Evolutionary conservation across 164 flowering plant genomes (phyloP), one percentile per base, ranked within the genome.

Genomic region (Kingdonia uniflora): DNA sequence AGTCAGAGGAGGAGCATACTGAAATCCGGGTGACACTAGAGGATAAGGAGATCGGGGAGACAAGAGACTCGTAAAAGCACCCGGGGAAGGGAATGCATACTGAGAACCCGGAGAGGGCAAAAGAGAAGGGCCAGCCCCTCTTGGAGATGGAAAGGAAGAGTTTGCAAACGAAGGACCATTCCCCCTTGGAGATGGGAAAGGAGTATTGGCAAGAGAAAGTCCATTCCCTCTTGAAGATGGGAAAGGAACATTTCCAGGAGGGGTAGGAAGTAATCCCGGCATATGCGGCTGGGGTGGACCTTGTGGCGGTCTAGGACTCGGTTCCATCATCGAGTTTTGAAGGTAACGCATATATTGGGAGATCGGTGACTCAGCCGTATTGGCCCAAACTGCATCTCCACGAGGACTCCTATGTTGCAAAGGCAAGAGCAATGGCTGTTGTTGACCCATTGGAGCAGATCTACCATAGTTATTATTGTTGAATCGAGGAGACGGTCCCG

Each of bases 341-440:
- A 92, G 85, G 69, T 86, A 81, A 0, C 89, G 84, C 97, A 88
- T 81, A 56, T 85, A 88, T n/a, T 82, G 84, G 0, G 96, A 82
- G 26, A 85, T 76, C 4, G 96, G 98, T 47, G 96, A 92, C 65
- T 88, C 87, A 5, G 86, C 80, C 1, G 80, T 62, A 61, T 64
- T 76, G 5, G 67, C 16, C 87, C 82, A 80, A 54, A 37, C 55
- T 1, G 71, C 33, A 10, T 79, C 82, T 15, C 72, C 74, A 0
- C 69, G 83, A 8, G 67, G 46, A 6, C 35, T 29, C 35, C 35
- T 29, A 3, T 29, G 35, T 29, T 29, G 35, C 35, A 29, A 29
- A 4, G 60, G 11, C 0, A 75, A 75, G 2, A 64, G 77, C 45
- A 66, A 48, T 0, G 76, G 70, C 1, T 73, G 60, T 10, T 65